Base-by-base conservation (phyloP, 768 basidiomycete genomes). In the Podaxis sp. region DNA sequence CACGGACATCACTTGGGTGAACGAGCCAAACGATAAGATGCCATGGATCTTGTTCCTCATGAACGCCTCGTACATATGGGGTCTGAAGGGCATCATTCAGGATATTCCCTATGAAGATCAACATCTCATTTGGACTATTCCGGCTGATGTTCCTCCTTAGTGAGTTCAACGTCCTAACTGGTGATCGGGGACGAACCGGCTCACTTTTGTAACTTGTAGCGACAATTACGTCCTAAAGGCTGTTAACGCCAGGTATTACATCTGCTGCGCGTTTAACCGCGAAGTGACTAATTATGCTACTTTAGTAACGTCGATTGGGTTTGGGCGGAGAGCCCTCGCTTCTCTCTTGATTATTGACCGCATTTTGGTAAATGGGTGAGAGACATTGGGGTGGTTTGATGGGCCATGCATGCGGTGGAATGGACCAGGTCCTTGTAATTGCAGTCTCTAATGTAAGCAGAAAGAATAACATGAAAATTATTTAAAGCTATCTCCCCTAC, bases 41-140 rank as follows among this genome's bases (percentile, higher is more conserved):
- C 56, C 39, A 19, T 57, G 56, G 40, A 57, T 44, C 26, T 42
- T 55, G 15, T 55, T 55, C 36, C 53, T 55, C 53, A 55, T 40
- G 53, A 57, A 42, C 15, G 42, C 26, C 7, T 57, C 40, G 24
- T 26, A 46, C 38, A 28, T 46, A 19, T 46, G 19, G 39, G 26
- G 39, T 15, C 17, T 57, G 19, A 15, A 44, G 24, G 42, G 24
- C 2, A 57, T 30, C 39, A 57, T 57, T n/a, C 11, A n/a, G 9
- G 12, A n/a, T 11, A 57, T 57, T 42, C 39, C 56, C 13, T 57
- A 44, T 17, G 56, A 57, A 22, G 40, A 57, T 24, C 40, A 44
- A 26, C 22, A 30, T 6, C 39, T 57, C 19, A 28, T 2, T n/a
- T 46, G 42, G 56, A 42, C 40, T 28, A 57, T 57, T 55, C 53